phyloP scores from a whole-genome alignment of 768 basidiomycete species.

The Hemileccinum rubropunctum region DNA sequence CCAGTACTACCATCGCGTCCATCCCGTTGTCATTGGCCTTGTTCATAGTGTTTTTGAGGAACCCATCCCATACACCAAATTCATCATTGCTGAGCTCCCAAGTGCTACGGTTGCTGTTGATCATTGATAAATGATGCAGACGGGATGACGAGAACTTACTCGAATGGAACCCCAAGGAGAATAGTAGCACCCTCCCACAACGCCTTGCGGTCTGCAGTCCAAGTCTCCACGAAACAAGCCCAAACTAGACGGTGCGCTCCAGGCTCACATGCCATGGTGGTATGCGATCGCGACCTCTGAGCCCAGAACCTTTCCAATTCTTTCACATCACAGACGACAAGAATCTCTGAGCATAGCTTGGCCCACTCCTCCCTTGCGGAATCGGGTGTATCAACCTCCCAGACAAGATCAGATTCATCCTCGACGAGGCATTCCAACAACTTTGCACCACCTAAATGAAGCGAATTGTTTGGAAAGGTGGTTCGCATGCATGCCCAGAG shows the following conservation, averaged over 20 bases:
- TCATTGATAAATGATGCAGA: constrained; percentile 4
- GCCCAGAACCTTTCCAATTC: constrained; percentile 55
- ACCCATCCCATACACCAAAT: constrained; percentile 54
- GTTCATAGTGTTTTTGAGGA: constrained; percentile 49
- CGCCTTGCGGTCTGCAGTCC: constrained; percentile 45
- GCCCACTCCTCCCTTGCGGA: constrained; percentile 58
- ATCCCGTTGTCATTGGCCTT: constrained; percentile 61
- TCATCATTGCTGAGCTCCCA: constrained; percentile 60
- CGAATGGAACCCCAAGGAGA: constrained; percentile 60
- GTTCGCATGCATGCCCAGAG: constrained; percentile 52
- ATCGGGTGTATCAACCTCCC: constrained; percentile 41
- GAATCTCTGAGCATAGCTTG: constrained; percentile 52
- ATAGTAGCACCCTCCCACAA: constrained; percentile 55
- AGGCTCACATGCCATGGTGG: constrained; percentile 32
- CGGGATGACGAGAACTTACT: constrained; percentile 38
- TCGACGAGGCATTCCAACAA: constrained; percentile 50
- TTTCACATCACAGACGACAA: constrained; percentile 45
- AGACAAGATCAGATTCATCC: constrained; percentile 44
- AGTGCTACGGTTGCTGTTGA: constrained; percentile 35
- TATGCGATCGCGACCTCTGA: constrained; percentile 20
- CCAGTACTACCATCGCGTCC: constrained; percentile 51
- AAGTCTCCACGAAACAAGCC: constrained; percentile 53
- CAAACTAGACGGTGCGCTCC: constrained; percentile 53
- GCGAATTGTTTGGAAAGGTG: constrained; percentile 40
- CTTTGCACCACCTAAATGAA: constrained; percentile 43